These are phyloP conservation scores for Naganishia antarctica DNA, from an alignment of 768 basidiomycete species.

Conservation along the genomic window DNA sequence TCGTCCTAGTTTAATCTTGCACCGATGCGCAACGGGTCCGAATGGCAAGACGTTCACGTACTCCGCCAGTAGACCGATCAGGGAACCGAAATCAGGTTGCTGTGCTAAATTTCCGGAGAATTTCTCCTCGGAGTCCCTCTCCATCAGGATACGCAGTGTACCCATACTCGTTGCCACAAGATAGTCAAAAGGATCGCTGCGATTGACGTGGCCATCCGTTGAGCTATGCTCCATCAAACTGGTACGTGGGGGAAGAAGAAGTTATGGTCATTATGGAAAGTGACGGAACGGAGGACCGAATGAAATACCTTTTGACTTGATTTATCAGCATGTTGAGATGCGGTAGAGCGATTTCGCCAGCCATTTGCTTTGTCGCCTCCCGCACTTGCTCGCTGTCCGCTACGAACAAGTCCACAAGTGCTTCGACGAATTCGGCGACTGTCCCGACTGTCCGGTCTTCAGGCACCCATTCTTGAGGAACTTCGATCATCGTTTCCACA, in stretches of 20 bases:
- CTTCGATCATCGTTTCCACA: slow-evolving; percentile 15
- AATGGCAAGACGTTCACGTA: slow-evolving; percentile 10
- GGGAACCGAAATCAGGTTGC: slow-evolving; percentile 6
- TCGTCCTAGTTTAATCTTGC: slow-evolving; percentile 19
- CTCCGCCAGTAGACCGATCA: neutral
- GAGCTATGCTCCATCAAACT: slow-evolving; percentile 26
- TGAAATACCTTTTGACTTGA: slow-evolving; percentile 17
- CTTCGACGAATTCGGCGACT: slow-evolving; percentile 17
- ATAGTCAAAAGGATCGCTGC: slow-evolving; percentile 21
- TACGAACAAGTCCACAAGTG: slow-evolving; percentile 21
- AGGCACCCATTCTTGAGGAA: slow-evolving; percentile 12
- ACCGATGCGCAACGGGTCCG: slow-evolving; percentile 7
- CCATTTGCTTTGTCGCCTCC: slow-evolving; percentile 22
- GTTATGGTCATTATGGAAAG: neutral
- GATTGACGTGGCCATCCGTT: slow-evolving; percentile 16
- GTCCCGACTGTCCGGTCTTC: slow-evolving; percentile 9
- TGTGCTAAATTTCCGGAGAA: slow-evolving; percentile 13
- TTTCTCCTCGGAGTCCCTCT: slow-evolving; percentile 4
- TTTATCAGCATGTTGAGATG: slow-evolving; percentile 20
- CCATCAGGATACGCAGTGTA: slow-evolving; percentile 10
- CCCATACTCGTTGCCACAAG: slow-evolving; percentile 21
- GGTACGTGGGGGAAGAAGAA: neutral
- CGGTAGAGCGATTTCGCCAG: slow-evolving; percentile 20
- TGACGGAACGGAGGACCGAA: neutral
- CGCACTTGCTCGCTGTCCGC: slow-evolving; percentile 15